Base-by-base conservation (phyloP, 2,329 filamentous ascomycete species). In the Fusarium tupiense region DNA sequence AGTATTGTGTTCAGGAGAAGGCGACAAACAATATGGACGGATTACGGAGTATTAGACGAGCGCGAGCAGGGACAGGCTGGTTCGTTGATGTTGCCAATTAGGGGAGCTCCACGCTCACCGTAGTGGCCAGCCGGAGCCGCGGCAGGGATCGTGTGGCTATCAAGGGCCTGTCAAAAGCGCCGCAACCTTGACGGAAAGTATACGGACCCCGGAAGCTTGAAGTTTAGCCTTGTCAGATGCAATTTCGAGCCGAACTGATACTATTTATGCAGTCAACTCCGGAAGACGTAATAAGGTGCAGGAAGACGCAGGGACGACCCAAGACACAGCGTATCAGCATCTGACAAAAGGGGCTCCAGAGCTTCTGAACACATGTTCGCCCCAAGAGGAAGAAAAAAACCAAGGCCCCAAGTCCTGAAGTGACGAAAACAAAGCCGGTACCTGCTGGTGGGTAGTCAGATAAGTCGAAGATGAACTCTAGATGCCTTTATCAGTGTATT, bases 11-110 rank as follows among this genome's bases (percentile, higher is more conserved):
- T 77, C 73, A 78, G 75, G 75, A 78, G 76, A 76, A 62, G 49
- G 47, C 59, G 64, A 61, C 69, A 64, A 73, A 60, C 69, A 71
- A 63, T 71, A 41, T 41, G 52, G 37, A 56, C 35, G 52, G 52
- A 41, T 56, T 56, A 73, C 43, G 57, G 57, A 52, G 24, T 60
- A 76, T 49, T 61, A 65, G 61, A 73, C 64, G 65, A 67, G 49
- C 62, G 61, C 52, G 62, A 52, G 60, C 72, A 75, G 71, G 77
- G 70, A 71, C 75, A 70, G 75, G 68, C 72, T 71, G 68, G 76
- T 71, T 76, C 31, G 64, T 74, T 69, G 73, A 69, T 73, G 69
- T 64, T 74, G 73, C 76, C 61, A 74, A 77, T 78, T 76, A 65
- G 75, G 71, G 70, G 59, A 78, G 74, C 74, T 78, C 76, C 76